These are phyloP conservation scores for Dichotomocladium elegans DNA, from an alignment of 371 early-diverging fungal genomes.

Conservation along the genomic window DNA sequence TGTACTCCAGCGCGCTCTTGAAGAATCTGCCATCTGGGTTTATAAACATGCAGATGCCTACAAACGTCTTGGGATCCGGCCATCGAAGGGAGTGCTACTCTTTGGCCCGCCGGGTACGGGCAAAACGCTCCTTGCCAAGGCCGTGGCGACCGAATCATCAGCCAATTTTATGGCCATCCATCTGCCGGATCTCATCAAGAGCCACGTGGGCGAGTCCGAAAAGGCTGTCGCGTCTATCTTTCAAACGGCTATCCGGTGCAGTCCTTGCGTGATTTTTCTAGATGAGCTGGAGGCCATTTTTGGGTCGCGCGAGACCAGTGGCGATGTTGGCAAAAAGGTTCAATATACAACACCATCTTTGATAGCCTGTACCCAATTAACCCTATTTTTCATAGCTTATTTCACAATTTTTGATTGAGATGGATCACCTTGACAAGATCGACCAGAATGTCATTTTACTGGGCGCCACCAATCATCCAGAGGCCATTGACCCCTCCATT, in stretches of 20 bases:
- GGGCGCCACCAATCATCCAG: slow-evolving; percentile 91
- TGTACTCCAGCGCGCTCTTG: slow-evolving; percentile 51
- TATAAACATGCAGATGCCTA: slow-evolving; percentile 64
- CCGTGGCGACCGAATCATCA: slow-evolving; percentile 88
- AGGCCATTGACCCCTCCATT: slow-evolving; percentile 75
- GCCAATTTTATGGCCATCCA: slow-evolving; percentile 93
- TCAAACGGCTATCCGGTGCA: slow-evolving; percentile 81
- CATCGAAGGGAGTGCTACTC: slow-evolving; percentile 71
- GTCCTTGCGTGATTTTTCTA: slow-evolving; percentile 96
- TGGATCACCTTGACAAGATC: slow-evolving; percentile 62
- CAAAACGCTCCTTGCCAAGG: slow-evolving; percentile 85
- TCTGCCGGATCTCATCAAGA: slow-evolving; percentile 92
- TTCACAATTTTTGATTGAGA: slow-evolving; percentile 74
- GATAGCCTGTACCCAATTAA: slow-evolving; percentile 40
- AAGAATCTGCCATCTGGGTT: slow-evolving; percentile 93
- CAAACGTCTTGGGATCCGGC: slow-evolving; percentile 58
- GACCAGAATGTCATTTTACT: slow-evolving; percentile 61
- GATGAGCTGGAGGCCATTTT: slow-evolving; percentile 98
- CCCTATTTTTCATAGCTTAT: slow-evolving; percentile 41
- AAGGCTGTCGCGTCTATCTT: slow-evolving; percentile 89
- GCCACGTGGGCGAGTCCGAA: slow-evolving; percentile 90
- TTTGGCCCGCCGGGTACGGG: slow-evolving; percentile 94
- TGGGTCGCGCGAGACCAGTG: slow-evolving; percentile 52
- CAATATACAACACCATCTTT: neutral
- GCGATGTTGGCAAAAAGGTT: slow-evolving; percentile 64